Evolutionary conservation across 2,329 filamentous ascomycete species (phyloP).

Genomic region (Botrytis elliptica): DNA sequence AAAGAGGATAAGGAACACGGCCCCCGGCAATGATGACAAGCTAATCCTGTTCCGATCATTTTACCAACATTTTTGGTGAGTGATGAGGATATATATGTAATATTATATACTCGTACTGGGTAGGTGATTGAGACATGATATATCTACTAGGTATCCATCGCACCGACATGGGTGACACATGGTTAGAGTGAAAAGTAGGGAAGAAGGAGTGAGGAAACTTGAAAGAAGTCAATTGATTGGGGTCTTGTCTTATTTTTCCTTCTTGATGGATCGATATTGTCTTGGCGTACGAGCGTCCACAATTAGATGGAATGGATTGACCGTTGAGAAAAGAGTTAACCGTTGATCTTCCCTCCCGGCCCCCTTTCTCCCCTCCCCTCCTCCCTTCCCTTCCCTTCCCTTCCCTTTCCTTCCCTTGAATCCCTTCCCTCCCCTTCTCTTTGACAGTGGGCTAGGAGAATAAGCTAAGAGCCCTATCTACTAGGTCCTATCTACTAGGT

Average conservation of each 20-base stretch:
- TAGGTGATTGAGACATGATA: not conserved
- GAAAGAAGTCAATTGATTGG: constrained; percentile 4
- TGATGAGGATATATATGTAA: not conserved
- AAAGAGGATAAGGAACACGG: not conserved
- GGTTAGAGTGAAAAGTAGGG: not conserved
- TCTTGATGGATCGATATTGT: not conserved
- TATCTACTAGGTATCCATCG: not conserved
- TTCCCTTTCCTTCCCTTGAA: not conserved
- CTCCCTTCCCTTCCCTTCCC: not conserved
- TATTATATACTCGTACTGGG: no score
- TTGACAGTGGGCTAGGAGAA: not conserved
- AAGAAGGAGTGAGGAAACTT: not conserved
- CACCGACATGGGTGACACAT: constrained; percentile 7
- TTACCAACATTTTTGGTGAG: not conserved
- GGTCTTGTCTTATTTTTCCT: not conserved
- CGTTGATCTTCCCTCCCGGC: not conserved
- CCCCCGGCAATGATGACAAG: not conserved
- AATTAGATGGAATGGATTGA: not conserved
- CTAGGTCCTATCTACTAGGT: not conserved
- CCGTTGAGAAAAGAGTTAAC: not conserved
- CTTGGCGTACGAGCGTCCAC: not conserved
- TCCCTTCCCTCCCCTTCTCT: not conserved
- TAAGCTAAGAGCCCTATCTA: constrained; percentile 1
- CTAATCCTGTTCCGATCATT: not conserved
- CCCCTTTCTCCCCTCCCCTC: not conserved